These are phyloP conservation scores for Phytophthora boehmeriae DNA, from an alignment of 352 stramenopile genomes.

Conservation along the genomic window DNA sequence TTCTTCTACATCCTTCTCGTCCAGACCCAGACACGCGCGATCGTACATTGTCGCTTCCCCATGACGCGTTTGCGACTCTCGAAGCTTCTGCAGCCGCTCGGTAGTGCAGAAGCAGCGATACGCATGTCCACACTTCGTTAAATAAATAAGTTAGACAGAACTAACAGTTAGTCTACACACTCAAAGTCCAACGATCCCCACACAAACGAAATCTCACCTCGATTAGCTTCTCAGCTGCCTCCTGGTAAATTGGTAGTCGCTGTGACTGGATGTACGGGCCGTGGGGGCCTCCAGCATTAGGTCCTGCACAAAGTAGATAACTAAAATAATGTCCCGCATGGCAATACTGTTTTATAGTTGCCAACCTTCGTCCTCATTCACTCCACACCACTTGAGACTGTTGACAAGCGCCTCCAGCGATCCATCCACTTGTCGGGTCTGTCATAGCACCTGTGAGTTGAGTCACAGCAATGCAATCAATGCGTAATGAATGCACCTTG, in stretches of 20 bases:
- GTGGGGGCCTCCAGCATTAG: constrained; percentile 87
- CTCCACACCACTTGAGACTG: constrained; percentile 94
- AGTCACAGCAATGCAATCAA: too few relatives aligned
- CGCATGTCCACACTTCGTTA: constrained; percentile 87
- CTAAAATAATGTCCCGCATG: not conserved
- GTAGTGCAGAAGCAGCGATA: constrained; percentile 98
- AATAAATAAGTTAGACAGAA: too few relatives aligned
- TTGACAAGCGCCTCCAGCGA: constrained; percentile 86
- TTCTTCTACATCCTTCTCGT: constrained; percentile 86
- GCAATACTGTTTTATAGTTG: not conserved
- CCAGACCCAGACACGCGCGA: constrained; percentile 94
- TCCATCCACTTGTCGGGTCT: constrained; percentile 86
- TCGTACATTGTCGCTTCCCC: constrained; percentile 98
- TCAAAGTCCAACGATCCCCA: not conserved
- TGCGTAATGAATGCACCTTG: too few relatives aligned
- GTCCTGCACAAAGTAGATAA: constrained; percentile 52
- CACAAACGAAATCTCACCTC: constrained; percentile 43
- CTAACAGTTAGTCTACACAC: constrained; percentile 3
- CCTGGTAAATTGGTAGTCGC: constrained; percentile 93
- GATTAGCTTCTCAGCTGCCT: constrained; percentile 90
- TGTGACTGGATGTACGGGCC: constrained; percentile 98
- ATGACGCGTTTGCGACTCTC: constrained; percentile 87
- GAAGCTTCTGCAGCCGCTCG: constrained; percentile 93
- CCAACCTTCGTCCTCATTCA: constrained; percentile 96
- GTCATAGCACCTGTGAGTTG: not conserved